Conservation (phyloP, 169 alveolate species). For the Eimeria tenella region DNA sequence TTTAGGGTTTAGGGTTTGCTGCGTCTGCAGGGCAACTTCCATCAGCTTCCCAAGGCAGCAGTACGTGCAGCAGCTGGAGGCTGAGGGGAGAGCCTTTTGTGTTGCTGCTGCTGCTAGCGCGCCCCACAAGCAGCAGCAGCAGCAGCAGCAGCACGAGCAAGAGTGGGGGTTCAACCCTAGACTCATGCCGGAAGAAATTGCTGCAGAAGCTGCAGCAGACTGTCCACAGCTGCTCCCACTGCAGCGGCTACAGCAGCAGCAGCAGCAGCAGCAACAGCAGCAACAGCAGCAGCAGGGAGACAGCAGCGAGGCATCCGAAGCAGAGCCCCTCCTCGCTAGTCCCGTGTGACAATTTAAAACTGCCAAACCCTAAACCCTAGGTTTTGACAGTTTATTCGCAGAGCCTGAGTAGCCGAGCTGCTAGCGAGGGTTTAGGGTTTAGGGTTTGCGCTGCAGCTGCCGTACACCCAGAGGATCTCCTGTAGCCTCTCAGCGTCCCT, state of each 20-base stretch:
- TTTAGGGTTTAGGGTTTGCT: neutral
- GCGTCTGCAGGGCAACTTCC: slow-evolving; percentile 57
- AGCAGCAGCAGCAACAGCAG: slow-evolving; percentile 44
- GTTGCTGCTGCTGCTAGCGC: slow-evolving; percentile 72
- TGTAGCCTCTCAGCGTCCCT: slow-evolving; percentile 32
- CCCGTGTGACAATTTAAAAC: slow-evolving; percentile 30
- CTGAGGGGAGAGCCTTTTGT: slow-evolving; percentile 69
- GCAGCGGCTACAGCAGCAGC: slow-evolving; percentile 25
- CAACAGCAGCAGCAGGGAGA: slow-evolving; percentile 39
- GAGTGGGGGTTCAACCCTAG: slow-evolving; percentile 55
- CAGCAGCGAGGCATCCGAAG: neutral
- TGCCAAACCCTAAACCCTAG: slow-evolving; percentile 31
- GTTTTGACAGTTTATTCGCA: neutral
- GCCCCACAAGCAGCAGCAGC: neutral
- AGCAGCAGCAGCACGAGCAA: slow-evolving; percentile 20
- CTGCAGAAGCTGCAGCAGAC: slow-evolving; percentile 51
- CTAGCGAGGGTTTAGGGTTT: neutral
- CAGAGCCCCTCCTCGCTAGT: slow-evolving; percentile 30
- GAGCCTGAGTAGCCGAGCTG: neutral
- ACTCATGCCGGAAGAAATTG: slow-evolving; percentile 44
- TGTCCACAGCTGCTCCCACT: neutral
- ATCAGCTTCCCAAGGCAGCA: slow-evolving; percentile 67
- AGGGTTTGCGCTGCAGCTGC: slow-evolving; percentile 59
- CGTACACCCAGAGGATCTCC: slow-evolving; percentile 45
- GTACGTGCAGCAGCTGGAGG: slow-evolving; percentile 70